Conservation (phyloP, 2,329 filamentous ascomycete species). For the Aspergillus eucalypticola region DNA sequence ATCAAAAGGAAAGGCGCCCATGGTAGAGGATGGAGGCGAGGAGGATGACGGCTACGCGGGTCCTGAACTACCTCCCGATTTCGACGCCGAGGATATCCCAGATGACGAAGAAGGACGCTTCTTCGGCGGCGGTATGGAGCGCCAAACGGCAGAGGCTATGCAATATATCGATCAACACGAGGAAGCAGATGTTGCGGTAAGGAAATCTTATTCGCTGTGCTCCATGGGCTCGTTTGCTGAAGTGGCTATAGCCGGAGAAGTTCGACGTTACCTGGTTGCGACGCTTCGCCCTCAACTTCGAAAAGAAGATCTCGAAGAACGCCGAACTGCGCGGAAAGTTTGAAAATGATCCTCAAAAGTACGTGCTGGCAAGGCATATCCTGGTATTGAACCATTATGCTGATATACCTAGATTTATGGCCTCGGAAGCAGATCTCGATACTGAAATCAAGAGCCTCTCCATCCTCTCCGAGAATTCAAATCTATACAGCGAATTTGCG, state of each 20-base stretch:
- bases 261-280: conserved; percentile 84
- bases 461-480: conserved; percentile 81
- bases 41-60: conserved; percentile 53
- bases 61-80: conserved; percentile 58
- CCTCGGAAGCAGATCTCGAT: conserved; percentile 85
- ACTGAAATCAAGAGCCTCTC: conserved; percentile 82
- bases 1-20: conserved; percentile 46
- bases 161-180: conserved; percentile 80
- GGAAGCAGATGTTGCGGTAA: conserved; percentile 50
- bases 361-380: conserved; percentile 21
- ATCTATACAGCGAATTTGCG: conserved; percentile 78
- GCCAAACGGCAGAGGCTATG: conserved; percentile 77
- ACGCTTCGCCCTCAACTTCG: conserved; percentile 77
- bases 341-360: conserved; percentile 76
- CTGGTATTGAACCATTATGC: conserved; percentile 5
- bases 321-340: conserved; percentile 83
- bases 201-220: conserved; percentile 5
- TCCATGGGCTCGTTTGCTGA: conserved; percentile 23
- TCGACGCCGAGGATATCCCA: conserved; percentile 57
- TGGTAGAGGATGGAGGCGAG: conserved; percentile 48
- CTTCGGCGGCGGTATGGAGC: conserved; percentile 87
- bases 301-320: conserved; percentile 89
- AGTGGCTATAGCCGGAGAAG: conserved; percentile 60
- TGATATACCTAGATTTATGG: conserved; percentile 61
- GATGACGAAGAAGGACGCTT: conserved; percentile 94